Evolutionary conservation across 768 basidiomycete species (phyloP), one percentile per base, ranked within the genome.

Genomic region (Clavaria fumosa): DNA sequence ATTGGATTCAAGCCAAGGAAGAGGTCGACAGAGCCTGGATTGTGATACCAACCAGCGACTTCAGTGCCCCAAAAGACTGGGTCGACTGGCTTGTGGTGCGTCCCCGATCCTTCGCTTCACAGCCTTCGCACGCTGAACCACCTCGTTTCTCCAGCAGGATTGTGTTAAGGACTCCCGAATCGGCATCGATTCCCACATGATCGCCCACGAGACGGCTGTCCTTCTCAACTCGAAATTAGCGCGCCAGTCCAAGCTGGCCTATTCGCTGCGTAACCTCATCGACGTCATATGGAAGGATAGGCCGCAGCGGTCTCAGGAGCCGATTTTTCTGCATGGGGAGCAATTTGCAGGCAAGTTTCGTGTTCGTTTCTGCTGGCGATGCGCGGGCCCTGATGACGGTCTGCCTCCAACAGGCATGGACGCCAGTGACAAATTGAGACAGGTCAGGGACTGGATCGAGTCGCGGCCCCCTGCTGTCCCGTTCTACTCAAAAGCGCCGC

Each of bases 171-270:
- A 60, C 30, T 52, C 66, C 19, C 64, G 71, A 47, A 72, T 91
- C 34, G 89, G 88, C 9, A 67, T 91, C 38, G 89, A 93, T 53
- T 78, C 85, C 2, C 74, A 82, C 11, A 78, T 88, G 72, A 58
- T 90, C 39, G 70, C 83, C 0, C 72, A 81, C 50, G 72, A 78
- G 48, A 75, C 75, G 42, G 79, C 78, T 10, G 62, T 67, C 7
- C 57, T 64, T 31, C 59, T 89, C 38, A 73, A 70, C 43, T 49
- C 64, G 31, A 72, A 70, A 45, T 63, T 88, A 5, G 27, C 59
- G 30, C 65, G 66, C 37, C 62, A 60, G 36, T 73, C 78, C 12
- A 80, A 78, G 53, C 63, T 91, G 42, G 64, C 78, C 14, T 89
- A 78, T 47, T 84, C 85, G 0, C 70, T 79, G 7, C 74, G 83